Percentiles rank a stretch among this genome's conserved stretches.
These are phyloP conservation scores for Termitomyces sp. DNA, from an alignment of 768 basidiomycete species.

Conservation along the genomic window DNA sequence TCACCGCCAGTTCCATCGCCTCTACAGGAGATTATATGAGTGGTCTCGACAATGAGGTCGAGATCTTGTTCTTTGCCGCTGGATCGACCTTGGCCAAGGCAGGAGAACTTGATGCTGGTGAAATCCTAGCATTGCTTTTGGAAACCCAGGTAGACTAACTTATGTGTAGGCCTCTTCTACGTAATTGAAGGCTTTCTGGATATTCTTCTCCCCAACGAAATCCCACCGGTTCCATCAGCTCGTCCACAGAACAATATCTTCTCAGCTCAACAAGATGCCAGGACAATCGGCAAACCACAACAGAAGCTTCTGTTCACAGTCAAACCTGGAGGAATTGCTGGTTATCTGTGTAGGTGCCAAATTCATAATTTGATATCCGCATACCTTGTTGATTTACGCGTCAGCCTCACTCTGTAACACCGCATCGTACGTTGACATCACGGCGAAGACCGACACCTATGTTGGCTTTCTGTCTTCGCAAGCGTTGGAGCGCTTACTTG, in stretches of 20 bases:
- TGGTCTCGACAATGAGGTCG: conserved; percentile 93
- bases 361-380: neutral
- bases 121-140: conserved; percentile 3
- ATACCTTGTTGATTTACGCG: neutral
- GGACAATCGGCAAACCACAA: conserved; percentile 22
- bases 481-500: conserved; percentile 84
- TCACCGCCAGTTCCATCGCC: conserved; percentile 53
- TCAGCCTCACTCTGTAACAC: conserved; percentile 85
- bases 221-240: conserved; percentile 16
- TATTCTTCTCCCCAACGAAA: conserved; percentile 65
- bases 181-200: conserved; percentile 96
- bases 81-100: conserved; percentile 84
- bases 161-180: conserved; percentile 69
- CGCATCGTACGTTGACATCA: conserved; percentile 94
- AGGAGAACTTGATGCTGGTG: conserved; percentile 85
- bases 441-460: conserved; percentile 96
- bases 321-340: conserved; percentile 96
- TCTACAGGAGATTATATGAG: conserved; percentile 57
- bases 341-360: conserved; percentile 68
- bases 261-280: conserved; percentile 5
- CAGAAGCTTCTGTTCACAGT: conserved; percentile 87
- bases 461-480: conserved; percentile 91
- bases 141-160: conserved; percentile 1
- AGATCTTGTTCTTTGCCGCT: conserved; percentile 88
- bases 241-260: conserved; percentile 11